phyloP scores from a whole-genome alignment of 331 rosid species.

The Cydonia oblonga region DNA sequence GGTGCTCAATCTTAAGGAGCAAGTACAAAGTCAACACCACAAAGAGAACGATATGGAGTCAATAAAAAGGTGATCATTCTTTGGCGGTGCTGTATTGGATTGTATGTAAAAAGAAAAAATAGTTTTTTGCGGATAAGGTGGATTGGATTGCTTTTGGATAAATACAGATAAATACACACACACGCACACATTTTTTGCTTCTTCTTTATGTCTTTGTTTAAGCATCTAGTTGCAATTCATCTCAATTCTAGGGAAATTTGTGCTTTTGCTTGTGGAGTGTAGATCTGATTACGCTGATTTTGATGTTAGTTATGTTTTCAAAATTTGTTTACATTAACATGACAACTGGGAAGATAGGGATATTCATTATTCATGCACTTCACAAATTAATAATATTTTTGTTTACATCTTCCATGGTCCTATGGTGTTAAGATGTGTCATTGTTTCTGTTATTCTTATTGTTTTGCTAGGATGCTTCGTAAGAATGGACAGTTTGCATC shows the following conservation, averaged over 20 bases:
- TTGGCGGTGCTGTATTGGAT: neutral
- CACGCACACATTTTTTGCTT: neutral
- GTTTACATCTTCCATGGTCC: neutral
- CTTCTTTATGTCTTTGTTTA: neutral
- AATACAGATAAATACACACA: neutral
- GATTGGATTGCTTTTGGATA: neutral
- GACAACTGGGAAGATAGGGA: neutral
- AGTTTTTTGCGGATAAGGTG: neutral
- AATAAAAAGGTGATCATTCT: neutral
- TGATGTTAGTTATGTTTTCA: neutral
- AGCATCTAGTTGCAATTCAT: neutral
- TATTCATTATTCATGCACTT: neutral
- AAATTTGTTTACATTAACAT: neutral
- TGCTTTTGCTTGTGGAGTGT: neutral
- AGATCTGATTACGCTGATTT: neutral
- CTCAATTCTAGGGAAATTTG: neutral
- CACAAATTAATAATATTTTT: neutral
- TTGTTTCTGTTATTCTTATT: neutral
- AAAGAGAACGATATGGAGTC: neutral
- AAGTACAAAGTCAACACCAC: neutral
- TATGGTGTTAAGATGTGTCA: neutral
- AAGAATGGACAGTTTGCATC: conserved; percentile 97
- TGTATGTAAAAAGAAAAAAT: neutral
- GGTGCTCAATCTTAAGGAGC: too few species aligned
- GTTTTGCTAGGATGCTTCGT: conserved; percentile 81